phyloP scores from a whole-genome alignment of 2,329 filamentous ascomycete genomes.

The Xylaria sp. region DNA sequence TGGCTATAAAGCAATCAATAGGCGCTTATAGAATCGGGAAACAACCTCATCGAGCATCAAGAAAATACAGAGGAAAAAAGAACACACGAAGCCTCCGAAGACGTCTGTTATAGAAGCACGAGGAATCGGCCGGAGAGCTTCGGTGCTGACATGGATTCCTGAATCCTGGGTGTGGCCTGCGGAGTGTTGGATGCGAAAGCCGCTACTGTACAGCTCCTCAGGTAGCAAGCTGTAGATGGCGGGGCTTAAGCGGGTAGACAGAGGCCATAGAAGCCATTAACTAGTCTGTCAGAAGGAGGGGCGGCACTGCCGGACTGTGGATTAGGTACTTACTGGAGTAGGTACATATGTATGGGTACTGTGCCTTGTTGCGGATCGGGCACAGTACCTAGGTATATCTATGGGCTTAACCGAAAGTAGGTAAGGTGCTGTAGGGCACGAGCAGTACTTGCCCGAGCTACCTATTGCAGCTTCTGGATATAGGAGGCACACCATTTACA shows the following conservation, averaged over 20 bases:
- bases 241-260: constrained; percentile 13
- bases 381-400: background rate
- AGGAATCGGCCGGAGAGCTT: constrained; percentile 22
- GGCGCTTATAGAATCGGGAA: background rate
- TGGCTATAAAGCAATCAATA: constrained; percentile 21
- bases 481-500: too few species aligned
- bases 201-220: constrained; percentile 2
- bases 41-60: constrained; percentile 7
- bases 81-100: constrained; percentile 12
- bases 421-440: too few species aligned
- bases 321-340: background rate
- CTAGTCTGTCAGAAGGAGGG: background rate
- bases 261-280: too few species aligned
- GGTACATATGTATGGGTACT: too few species aligned
- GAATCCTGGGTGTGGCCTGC: constrained; percentile 13
- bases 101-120: constrained; percentile 19
- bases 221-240: constrained; percentile 10
- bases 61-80: background rate
- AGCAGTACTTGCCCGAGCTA: too few species aligned
- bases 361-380: background rate
- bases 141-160: constrained; percentile 31
- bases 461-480: too few species aligned
- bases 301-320: constrained; percentile 16
- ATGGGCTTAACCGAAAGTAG: too few species aligned
- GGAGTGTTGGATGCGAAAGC: constrained; percentile 18